Evolutionary conservation across 2,329 filamentous ascomycete species (phyloP), one percentile per base, ranked within the genome.

Genomic region (Cladobotryum mycophilum): DNA sequence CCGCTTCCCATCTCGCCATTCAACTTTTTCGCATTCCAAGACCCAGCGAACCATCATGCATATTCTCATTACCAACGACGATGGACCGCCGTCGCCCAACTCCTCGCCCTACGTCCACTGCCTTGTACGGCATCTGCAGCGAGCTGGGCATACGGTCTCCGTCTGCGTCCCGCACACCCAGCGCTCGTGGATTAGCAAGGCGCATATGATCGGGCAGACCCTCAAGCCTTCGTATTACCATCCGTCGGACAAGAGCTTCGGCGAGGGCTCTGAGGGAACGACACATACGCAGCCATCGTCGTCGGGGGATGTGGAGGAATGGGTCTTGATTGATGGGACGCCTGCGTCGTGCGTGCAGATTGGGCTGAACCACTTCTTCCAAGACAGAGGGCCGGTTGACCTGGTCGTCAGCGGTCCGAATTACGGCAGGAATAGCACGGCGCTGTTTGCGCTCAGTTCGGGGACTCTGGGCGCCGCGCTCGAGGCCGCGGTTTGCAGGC

Each of bases 111-210:
- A 92, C 62, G 80, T 92, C 55, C 86, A 89, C 71, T 84, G 81
- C 55, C 79, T 92, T 52, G 79, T 91, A 41, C 74, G 81, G 54
- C 79, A 80, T 48, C 82, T 93, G 46, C 82, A 89, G 66, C 70
- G 76, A 51, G 82, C 85, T 33, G 90, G 90, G 7, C 92, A 96
- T 70, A 78, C 74, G n/a, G 89, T 97, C 54, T 95, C 89, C 7
- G 91, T 99, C 45, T 86, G 93, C 56, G 81, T 99, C 13, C 93
- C 93, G 2, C 82, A 96, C 67, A 85, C 85, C 6, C 93, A 99
- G 71, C 84, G 92, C 55, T 96, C 90, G 51, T 99, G 93, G 93
- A 97, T 99, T 62, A 91, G 91, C 61, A 99, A 99, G 75, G 93
- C 93, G 3, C 93, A 97, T 70, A 88, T 97, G 63, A 90, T 97